These are phyloP conservation scores for Penicillium griseofulvum DNA, from an alignment of 2,329 filamentous ascomycete genomes.

Conservation along the genomic window DNA sequence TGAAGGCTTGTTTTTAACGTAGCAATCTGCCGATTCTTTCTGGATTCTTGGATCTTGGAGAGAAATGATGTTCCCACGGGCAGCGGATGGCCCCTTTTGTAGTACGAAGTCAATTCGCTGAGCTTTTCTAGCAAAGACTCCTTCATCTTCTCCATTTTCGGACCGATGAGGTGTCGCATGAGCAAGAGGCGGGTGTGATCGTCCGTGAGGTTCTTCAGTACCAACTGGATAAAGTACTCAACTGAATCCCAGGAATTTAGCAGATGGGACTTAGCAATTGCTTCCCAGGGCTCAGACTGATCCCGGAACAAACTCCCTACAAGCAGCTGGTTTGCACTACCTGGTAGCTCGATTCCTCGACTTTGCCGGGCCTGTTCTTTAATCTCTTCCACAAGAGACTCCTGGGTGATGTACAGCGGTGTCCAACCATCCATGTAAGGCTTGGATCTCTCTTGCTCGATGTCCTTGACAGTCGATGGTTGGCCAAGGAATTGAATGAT, in stretches of 20 bases:
- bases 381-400: slow-evolving; percentile 16
- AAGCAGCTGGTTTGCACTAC: slow-evolving; percentile 33
- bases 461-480: neutral
- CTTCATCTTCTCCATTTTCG: neutral
- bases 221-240: neutral
- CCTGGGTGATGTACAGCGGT: neutral
- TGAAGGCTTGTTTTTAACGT: neutral
- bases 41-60: neutral
- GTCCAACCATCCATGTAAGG: slow-evolving; percentile 18
- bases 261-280: slow-evolving; percentile 24
- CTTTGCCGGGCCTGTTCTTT: slow-evolving; percentile 27
- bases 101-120: neutral
- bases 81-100: neutral
- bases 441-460: neutral
- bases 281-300: slow-evolving; percentile 34
- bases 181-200: neutral
- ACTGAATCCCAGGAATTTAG: slow-evolving; percentile 2
- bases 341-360: slow-evolving; percentile 37
- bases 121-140: neutral
- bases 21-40: neutral
- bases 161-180: neutral
- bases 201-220: neutral
- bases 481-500: neutral
- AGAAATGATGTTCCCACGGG: neutral
- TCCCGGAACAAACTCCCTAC: slow-evolving; percentile 36